Conservation (phyloP, 2,329 filamentous ascomycete genomes). For the Ambrosiella cleistominuta region DNA sequence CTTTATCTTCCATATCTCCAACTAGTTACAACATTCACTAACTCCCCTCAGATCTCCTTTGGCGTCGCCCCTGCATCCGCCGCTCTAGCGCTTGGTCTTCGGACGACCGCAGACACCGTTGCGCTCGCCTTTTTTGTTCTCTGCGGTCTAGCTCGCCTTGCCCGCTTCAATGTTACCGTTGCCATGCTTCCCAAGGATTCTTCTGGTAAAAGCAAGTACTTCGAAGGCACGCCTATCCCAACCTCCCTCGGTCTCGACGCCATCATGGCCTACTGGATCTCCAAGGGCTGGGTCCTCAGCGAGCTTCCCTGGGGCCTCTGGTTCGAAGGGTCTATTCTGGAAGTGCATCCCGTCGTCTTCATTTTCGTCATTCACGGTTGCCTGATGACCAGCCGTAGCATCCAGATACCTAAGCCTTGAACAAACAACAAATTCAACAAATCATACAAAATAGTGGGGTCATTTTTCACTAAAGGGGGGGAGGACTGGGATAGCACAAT, state of each 20-base stretch:
- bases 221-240: conserved; percentile 92
- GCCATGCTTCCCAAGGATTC: conserved; percentile 78
- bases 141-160: conserved; percentile 79
- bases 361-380: conserved; percentile 81
- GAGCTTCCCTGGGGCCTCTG: conserved; percentile 60
- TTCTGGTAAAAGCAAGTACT: conserved; percentile 81
- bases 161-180: conserved; percentile 95
- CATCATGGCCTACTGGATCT: conserved; percentile 81
- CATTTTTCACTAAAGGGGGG: too few relatives aligned
- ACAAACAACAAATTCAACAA: not conserved
- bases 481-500: too few relatives aligned
- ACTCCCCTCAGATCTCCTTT: conserved; percentile 60
- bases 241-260: conserved; percentile 67
- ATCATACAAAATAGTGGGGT: not conserved
- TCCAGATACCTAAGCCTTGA: conserved; percentile 82
- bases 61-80: conserved; percentile 75
- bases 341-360: conserved; percentile 67
- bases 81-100: conserved; percentile 77
- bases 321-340: conserved; percentile 48
- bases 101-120: conserved; percentile 67
- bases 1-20: conserved; percentile 4
- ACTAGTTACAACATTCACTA: not conserved
- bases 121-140: conserved; percentile 77
- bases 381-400: conserved; percentile 85
- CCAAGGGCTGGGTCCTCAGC: conserved; percentile 60